Evolutionary conservation across 1,139 yeast genomes (phyloP).

Genomic region (Lodderomyces jiufengensis): DNA sequence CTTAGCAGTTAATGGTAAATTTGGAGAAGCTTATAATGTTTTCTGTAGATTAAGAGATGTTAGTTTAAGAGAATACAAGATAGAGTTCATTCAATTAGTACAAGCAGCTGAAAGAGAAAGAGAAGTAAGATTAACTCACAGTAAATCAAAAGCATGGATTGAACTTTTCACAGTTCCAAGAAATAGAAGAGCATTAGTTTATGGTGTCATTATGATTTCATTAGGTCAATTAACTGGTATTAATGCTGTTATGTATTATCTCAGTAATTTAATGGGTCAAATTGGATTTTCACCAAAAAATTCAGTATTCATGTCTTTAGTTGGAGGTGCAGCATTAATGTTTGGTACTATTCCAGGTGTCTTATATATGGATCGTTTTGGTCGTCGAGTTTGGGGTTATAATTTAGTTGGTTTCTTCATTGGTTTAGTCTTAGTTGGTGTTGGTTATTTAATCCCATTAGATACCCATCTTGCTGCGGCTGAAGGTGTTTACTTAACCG

Average conservation of each 20-base stretch:
- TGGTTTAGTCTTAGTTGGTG: slow-evolving; percentile 55
- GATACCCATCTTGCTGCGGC: slow-evolving; percentile 42
- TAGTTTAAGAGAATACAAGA: slow-evolving; percentile 30
- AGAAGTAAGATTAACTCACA: slow-evolving; percentile 22
- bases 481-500: slow-evolving; percentile 54
- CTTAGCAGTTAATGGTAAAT: slow-evolving; percentile 46
- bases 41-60: slow-evolving; percentile 54
- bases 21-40: slow-evolving; percentile 49
- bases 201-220: slow-evolving; percentile 52
- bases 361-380: slow-evolving; percentile 56
- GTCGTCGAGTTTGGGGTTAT: slow-evolving; percentile 45
- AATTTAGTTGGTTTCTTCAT: slow-evolving; percentile 50
- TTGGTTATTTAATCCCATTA: slow-evolving; percentile 42
- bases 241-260: slow-evolving; percentile 54
- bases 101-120: slow-evolving; percentile 29
- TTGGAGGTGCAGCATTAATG: slow-evolving; percentile 59
- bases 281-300: slow-evolving; percentile 44
- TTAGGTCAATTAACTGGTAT: slow-evolving; percentile 58
- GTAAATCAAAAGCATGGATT: slow-evolving; percentile 31
- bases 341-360: slow-evolving; percentile 63
- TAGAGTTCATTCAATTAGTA: slow-evolving; percentile 50
- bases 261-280: slow-evolving; percentile 48
- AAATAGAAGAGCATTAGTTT: slow-evolving; percentile 55
- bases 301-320: slow-evolving; percentile 54
- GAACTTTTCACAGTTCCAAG: slow-evolving; percentile 53